Conservation (phyloP, 441 rosid species). For the Gossypium trilobum region DNA sequence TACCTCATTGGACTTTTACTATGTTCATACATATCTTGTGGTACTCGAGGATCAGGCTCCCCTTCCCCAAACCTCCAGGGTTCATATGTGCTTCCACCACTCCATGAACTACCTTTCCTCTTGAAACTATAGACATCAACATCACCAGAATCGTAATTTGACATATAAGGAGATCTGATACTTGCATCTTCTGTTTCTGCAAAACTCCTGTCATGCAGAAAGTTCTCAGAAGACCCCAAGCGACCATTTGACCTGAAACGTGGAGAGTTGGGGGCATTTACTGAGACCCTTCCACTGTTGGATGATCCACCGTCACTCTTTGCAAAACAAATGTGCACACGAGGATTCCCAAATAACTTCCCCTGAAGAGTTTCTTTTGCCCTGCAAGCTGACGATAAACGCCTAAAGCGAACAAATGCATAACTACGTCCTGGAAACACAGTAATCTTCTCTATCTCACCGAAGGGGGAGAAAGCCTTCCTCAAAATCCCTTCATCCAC, state of each 20-base stretch:
- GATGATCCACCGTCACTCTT: constrained; percentile 67
- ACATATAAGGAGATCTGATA: constrained; percentile 42
- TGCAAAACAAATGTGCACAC: constrained; percentile 88
- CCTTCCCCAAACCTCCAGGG: constrained; percentile 45
- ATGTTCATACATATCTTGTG: constrained; percentile 48
- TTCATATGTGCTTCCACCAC: constrained; percentile 47
- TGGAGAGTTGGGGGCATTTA: constrained; percentile 48
- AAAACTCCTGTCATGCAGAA: constrained; percentile 41
- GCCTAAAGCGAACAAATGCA: constrained; percentile 81
- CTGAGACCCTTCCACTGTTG: constrained; percentile 42
- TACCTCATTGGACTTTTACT: constrained; percentile 53
- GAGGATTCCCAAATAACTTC: constrained; percentile 83
- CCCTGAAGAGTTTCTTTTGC: constrained; percentile 96
- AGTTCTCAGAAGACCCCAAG: constrained; percentile 47
- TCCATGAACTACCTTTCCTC: constrained; percentile 41
- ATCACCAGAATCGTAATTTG: constrained; percentile 42
- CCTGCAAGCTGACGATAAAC: constrained; percentile 53
- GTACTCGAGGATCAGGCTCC: constrained; percentile 34
- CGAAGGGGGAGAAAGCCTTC: constrained; percentile 76
- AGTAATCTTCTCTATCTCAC: constrained; percentile 75
- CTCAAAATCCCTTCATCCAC: constrained; percentile 72
- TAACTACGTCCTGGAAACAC: constrained; percentile 93
- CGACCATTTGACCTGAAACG: constrained; percentile 38
- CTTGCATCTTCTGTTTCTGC: constrained; percentile 33
- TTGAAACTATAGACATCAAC: constrained; percentile 42